Base-by-base conservation (phyloP, 148 eudicot species). In the Amaranthus hypochondriacus region DNA sequence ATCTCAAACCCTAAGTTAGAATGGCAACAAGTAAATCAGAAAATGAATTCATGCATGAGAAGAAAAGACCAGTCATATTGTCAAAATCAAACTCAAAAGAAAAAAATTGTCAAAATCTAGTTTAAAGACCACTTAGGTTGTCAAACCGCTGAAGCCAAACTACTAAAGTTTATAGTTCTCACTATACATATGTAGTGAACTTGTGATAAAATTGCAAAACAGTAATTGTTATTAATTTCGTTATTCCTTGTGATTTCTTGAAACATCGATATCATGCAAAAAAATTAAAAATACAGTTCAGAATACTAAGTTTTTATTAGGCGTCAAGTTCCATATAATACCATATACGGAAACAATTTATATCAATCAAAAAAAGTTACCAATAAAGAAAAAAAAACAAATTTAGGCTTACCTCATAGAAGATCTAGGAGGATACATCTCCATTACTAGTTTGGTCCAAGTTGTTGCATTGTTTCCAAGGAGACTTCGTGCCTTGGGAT, bases 361-460 rank as follows among this genome's bases (percentile, higher is more conserved):
- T 10, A 11, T 39, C 28, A 15, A 50, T 56, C 62, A 63, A 28
- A 48, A 39, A 49, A 71, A 71, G 51, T 28, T n/a, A 71, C 5
- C 39, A 44, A 56, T 2, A 14, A 74, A 77, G n/a, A 12, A 72
- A 28, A 48, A 28, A 28, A 28, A 28, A 18, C 18, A 18, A 54
- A 28, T 48, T 0, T 5, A 12, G 56, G 68, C 63, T 46, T 87
- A 93, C 98, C 97, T 91, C 69, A 71, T 62, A 59, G 97, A 85
- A 62, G 96, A 71, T 77, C 97, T 92, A 47, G 84, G 85, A 58
- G 93, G 93, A 84, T 90, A 95, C 86, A 87, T 61, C 75, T 85
- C 90, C 92, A 87, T 86, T 67, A 95, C 96, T 56, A 95, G 77
- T 81, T 90, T 88, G 54, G 89, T 85, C 98, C 98, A 95, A 21